These are phyloP conservation scores for Thalassiosira livingstoniorum DNA, from an alignment of 352 stramenopile genomes.

Conservation along the genomic window DNA sequence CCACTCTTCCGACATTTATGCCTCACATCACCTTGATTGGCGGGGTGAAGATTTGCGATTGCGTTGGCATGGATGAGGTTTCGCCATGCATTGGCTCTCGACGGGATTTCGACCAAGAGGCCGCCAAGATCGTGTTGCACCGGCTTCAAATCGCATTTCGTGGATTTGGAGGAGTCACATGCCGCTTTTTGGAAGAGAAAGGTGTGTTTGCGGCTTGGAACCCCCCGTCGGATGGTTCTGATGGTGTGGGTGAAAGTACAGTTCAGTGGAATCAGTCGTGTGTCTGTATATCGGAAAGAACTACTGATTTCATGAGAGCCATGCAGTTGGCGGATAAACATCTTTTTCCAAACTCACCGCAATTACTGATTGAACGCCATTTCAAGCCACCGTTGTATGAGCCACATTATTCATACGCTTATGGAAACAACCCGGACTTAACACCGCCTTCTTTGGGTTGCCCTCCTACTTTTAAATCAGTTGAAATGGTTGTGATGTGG, in stretches of 20 bases:
- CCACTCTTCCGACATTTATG: slow-evolving; percentile 33
- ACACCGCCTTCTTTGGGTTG: slow-evolving; percentile 33
- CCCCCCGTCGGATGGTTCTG: too few species aligned
- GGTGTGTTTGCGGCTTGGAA: slow-evolving; percentile 37
- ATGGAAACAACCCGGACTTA: slow-evolving; percentile 38
- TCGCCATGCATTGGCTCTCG: neutral
- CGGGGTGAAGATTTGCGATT: slow-evolving; percentile 45
- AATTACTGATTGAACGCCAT: slow-evolving; percentile 27
- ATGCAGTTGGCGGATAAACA: slow-evolving; percentile 43
- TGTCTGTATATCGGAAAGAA: slow-evolving; percentile 41
- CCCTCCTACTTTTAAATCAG: slow-evolving; percentile 44
- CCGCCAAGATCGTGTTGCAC: slow-evolving; percentile 34
- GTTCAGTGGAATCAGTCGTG: slow-evolving; percentile 61
- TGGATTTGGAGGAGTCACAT: slow-evolving; percentile 24
- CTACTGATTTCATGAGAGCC: slow-evolving; percentile 18
- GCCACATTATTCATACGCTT: slow-evolving; percentile 58
- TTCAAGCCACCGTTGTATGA: slow-evolving; percentile 43
- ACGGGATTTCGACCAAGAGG: slow-evolving; percentile 24
- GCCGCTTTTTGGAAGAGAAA: slow-evolving; percentile 33
- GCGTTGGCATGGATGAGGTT: slow-evolving; percentile 22
- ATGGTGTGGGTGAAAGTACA: slow-evolving; percentile 13
- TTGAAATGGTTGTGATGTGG: slow-evolving; percentile 52
- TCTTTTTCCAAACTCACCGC: slow-evolving; percentile 12
- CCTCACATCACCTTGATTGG: slow-evolving; percentile 60
- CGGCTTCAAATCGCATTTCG: slow-evolving; percentile 43